A percentile compares a stretch with the other conserved stretches of the same genome.
Conservation (phyloP, 768 basidiomycete species). For the Cyclocybe aegerita region DNA sequence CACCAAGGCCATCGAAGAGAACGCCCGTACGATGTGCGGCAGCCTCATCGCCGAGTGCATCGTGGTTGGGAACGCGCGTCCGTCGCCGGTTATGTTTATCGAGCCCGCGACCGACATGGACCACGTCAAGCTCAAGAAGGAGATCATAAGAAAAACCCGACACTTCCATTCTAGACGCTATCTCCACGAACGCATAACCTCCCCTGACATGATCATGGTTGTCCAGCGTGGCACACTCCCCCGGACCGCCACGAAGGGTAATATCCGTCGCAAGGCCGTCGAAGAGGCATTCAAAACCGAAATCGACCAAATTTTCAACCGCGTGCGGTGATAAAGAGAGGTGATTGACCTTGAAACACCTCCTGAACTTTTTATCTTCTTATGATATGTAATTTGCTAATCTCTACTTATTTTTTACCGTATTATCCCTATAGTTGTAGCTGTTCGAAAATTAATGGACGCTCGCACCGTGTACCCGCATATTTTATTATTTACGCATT, state of each 20-base stretch:
- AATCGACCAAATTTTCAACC: slow-evolving; percentile 57
- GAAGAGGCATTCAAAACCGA: slow-evolving; percentile 60
- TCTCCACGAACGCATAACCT: slow-evolving; percentile 75
- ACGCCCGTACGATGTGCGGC: slow-evolving; percentile 63
- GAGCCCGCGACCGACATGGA: slow-evolving; percentile 59
- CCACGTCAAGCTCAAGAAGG: slow-evolving; percentile 59
- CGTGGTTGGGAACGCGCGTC: slow-evolving; percentile 75
- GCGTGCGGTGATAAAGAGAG: slow-evolving; percentile 8
- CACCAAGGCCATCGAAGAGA: slow-evolving; percentile 81
- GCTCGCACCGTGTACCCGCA: not conserved
- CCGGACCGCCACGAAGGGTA: slow-evolving; percentile 79
- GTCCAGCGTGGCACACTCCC: slow-evolving; percentile 68
- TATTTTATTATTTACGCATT: not conserved
- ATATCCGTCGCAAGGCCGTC: slow-evolving; percentile 74
- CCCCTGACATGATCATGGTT: slow-evolving; percentile 62
- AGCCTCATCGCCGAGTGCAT: slow-evolving; percentile 70
- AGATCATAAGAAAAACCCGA: slow-evolving; percentile 70
- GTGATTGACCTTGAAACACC: not conserved
- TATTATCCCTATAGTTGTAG: not conserved
- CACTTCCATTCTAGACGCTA: slow-evolving; percentile 76
- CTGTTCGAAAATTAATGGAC: not conserved
- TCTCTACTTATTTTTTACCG: not conserved
- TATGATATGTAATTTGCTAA: not conserved
- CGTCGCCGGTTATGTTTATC: slow-evolving; percentile 75
- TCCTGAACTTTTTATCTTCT: not conserved